A percentile compares a stretch with the other conserved stretches of the same genome.
These are phyloP conservation scores for Aphanomyces euteiches DNA, from an alignment of 352 stramenopile species.

Conservation along the genomic window DNA sequence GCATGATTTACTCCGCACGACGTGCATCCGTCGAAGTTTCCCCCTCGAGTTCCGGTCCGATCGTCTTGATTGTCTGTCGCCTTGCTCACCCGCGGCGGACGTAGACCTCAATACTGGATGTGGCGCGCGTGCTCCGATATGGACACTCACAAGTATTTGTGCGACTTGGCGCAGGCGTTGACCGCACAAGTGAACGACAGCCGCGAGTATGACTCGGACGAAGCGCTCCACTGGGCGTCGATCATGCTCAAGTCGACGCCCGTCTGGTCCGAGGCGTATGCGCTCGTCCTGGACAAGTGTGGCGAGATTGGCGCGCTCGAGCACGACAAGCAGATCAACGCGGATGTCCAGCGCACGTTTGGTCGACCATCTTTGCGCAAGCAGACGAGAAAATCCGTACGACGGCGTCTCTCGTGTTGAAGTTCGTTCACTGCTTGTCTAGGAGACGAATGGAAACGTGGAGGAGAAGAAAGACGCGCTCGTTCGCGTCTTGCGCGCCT, in stretches of 20 bases:
- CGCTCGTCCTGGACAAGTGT: constrained; percentile 35
- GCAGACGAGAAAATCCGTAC: constrained; percentile 17
- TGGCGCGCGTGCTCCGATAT: constrained; percentile 13
- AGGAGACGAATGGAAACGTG: constrained; percentile 19
- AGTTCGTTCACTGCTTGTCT: background rate
- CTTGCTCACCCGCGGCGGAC: background rate
- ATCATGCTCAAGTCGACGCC: constrained; percentile 30
- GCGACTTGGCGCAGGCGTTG: constrained; percentile 55
- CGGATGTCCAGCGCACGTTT: constrained; percentile 67
- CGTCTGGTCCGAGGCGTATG: constrained; percentile 45
- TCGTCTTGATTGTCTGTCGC: background rate
- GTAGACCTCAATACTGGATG: constrained; percentile 24
- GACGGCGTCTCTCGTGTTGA: background rate
- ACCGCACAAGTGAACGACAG: constrained; percentile 39
- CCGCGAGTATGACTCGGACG: constrained; percentile 19
- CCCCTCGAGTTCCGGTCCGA: background rate
- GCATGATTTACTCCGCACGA: constrained; percentile 6
- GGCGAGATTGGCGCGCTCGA: constrained; percentile 41
- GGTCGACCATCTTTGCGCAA: constrained; percentile 52
- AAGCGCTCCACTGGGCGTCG: constrained; percentile 22
- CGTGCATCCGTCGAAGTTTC: background rate
- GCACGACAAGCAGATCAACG: constrained; percentile 55
- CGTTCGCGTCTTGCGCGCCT: constrained; percentile 56
- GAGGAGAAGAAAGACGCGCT: constrained; percentile 44
- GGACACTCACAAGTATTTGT: constrained; percentile 37